Evolutionary conservation across 306 rosid genomes (phyloP), one percentile per base, ranked within the genome.

Genomic region (Luffa aegyptiaca): DNA sequence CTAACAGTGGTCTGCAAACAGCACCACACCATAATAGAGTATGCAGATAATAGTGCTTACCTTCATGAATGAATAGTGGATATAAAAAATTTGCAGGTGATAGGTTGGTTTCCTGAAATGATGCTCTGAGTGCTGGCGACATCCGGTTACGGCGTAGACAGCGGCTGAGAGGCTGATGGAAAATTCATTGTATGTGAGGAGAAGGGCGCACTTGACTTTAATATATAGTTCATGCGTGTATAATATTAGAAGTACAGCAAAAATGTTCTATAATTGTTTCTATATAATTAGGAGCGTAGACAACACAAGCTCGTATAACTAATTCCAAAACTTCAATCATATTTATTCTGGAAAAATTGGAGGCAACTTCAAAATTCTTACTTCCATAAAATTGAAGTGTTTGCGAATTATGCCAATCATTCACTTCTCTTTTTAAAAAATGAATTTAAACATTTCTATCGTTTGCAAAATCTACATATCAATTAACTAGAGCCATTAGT

Each of bases 61-160:
- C 99, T 93, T 95, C 99, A 88, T 95, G 99, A 70, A 95, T 88
- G 84, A 95, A 95, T 77, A 93, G 94, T 39, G 98, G 99, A 81
- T 93, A 95, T 56, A 95, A 97, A 57, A 95, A 91, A 87, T 93
- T 93, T 8, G 91, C 90, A 69, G 99, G 97, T 1, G 98, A 91
- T 52, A 95, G 16, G 76, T 48, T 88, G 0, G 99, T 91, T 85
- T 95, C 99, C 86, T 93, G 97, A 84, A 93, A 90, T 73, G 98
- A 90, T n/a, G 88, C 90, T 65, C 98, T 85, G 17, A 87, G 79
- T 46, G 84, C 85, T 14, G 92, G 88, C 2, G 97, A 88, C 81
- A 45, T 89, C 41, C 97, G 82, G 68, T 90, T 93, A 5, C 97
- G 93, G 3, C 99, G 97, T 61, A 97, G 99, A 46, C 97, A 91